Conservation (phyloP, 2,329 filamentous ascomycete genomes). For the Aspergillus sp. region DNA sequence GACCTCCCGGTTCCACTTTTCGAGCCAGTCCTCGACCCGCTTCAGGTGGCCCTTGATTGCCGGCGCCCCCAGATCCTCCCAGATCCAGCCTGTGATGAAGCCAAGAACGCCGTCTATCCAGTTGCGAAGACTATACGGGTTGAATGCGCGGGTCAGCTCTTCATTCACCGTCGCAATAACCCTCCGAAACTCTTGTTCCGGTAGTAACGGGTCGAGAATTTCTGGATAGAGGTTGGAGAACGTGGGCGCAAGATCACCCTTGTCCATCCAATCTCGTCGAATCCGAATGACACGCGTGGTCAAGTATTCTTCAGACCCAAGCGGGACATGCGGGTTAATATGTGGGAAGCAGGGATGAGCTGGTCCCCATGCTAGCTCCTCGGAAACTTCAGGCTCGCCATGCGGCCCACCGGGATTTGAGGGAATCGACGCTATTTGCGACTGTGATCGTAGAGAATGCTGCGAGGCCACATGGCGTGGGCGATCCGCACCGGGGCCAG, state of each 20-base stretch:
- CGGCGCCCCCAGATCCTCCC: conserved; percentile 85
- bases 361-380: conserved; percentile 86
- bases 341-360: conserved; percentile 94
- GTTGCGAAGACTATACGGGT: conserved; percentile 76
- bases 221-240: conserved; percentile 97
- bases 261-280: conserved; percentile 85
- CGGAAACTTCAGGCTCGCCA: conserved; percentile 61
- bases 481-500: conserved; percentile 29
- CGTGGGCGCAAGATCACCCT: conserved; percentile 86
- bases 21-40: conserved; percentile 77
- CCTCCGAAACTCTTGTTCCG: conserved; percentile 82
- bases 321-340: conserved; percentile 84
- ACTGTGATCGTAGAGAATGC: conserved; percentile 46
- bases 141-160: conserved; percentile 75
- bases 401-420: conserved; percentile 41
- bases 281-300: conserved; percentile 90
- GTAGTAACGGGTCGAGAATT: conserved; percentile 83
- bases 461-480: conserved; percentile 47
- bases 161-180: conserved; percentile 82
- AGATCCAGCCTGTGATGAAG: conserved; percentile 86
- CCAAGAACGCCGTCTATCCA: conserved; percentile 80
- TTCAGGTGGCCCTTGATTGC: conserved; percentile 73
- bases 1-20: conserved; percentile 78
- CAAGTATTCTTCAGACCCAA: conserved; percentile 72
- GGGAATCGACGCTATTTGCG: conserved; percentile 44